A percentile compares a stretch with the other conserved stretches of the same genome.
These are phyloP conservation scores for Oryza glaberrima DNA, from an alignment of 176 grass and related monocot genomes.

Conservation along the genomic window DNA sequence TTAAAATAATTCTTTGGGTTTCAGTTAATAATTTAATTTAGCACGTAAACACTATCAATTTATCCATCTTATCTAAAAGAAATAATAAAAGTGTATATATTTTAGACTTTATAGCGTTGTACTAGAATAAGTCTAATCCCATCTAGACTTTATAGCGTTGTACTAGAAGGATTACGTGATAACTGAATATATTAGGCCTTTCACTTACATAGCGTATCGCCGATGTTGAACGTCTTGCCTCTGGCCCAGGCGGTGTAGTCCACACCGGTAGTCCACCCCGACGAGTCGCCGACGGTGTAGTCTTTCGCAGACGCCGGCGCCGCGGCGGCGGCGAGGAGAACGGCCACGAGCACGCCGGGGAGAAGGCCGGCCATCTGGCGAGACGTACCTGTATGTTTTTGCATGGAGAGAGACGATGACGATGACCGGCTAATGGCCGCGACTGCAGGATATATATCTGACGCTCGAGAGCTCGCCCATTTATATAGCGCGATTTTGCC, in stretches of 20 bases:
- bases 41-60: no score
- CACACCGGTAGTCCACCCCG: slow-evolving; percentile 61
- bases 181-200: neutral
- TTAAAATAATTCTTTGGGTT: no score
- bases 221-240: slow-evolving; percentile 55
- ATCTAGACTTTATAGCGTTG: no score
- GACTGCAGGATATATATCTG: neutral
- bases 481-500: slow-evolving; percentile 17
- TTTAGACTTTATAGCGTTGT: no score
- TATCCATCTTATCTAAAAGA: no score
- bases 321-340: slow-evolving; percentile 16
- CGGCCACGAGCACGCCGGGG: slow-evolving; percentile 25
- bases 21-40: no score
- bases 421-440: neutral
- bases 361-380: slow-evolving; percentile 39
- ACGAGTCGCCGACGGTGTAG: slow-evolving; percentile 62
- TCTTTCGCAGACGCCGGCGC: slow-evolving; percentile 55
- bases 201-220: slow-evolving; percentile 59
- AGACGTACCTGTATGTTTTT: neutral
- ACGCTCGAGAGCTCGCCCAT: neutral
- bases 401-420: neutral
- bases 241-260: slow-evolving; percentile 70
- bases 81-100: no score
- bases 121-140: no score
- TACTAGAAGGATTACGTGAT: no score